Conservation (phyloP, 2,329 filamentous ascomycete genomes). For the Exophiala aquamarina region DNA sequence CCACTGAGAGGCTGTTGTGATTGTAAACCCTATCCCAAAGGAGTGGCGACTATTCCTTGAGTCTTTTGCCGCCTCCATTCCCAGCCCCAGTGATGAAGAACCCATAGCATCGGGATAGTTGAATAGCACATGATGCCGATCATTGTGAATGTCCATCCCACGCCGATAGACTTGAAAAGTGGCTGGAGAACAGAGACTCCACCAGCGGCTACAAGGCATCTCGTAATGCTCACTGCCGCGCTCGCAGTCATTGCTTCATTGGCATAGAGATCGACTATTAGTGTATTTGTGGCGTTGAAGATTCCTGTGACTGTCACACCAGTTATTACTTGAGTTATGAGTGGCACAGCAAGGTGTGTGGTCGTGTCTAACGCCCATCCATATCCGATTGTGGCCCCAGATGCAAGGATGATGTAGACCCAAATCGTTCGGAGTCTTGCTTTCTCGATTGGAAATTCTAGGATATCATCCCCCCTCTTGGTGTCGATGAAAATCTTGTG, state of each 20-base stretch:
- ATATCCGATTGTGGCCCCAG: constrained; percentile 31
- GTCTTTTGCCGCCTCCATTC: not conserved
- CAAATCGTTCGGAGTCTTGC: constrained; percentile 32
- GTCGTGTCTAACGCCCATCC: constrained; percentile 33
- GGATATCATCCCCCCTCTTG: constrained; percentile 44
- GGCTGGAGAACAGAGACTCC: constrained; percentile 35
- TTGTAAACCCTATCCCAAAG: no score
- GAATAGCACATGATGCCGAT: not conserved
- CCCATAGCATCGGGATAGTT: not conserved
- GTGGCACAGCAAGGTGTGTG: constrained; percentile 35
- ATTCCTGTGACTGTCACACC: constrained; percentile 36
- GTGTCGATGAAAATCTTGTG: constrained; percentile 21
- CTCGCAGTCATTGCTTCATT: constrained; percentile 36
- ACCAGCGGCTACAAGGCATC: constrained; percentile 38
- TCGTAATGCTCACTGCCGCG: constrained; percentile 38
- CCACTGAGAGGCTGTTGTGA: no score
- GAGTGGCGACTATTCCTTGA: no score
- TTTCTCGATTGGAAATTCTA: constrained; percentile 41
- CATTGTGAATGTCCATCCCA: constrained; percentile 25
- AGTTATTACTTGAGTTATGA: constrained; percentile 41
- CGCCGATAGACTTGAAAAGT: constrained; percentile 34
- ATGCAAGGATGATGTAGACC: constrained; percentile 29
- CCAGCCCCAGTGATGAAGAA: not conserved
- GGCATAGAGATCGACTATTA: constrained; percentile 40
- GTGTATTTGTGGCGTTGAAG: constrained; percentile 37